These are phyloP conservation scores for Russula foetens DNA, from an alignment of 768 basidiomycete species.

Conservation along the genomic window DNA sequence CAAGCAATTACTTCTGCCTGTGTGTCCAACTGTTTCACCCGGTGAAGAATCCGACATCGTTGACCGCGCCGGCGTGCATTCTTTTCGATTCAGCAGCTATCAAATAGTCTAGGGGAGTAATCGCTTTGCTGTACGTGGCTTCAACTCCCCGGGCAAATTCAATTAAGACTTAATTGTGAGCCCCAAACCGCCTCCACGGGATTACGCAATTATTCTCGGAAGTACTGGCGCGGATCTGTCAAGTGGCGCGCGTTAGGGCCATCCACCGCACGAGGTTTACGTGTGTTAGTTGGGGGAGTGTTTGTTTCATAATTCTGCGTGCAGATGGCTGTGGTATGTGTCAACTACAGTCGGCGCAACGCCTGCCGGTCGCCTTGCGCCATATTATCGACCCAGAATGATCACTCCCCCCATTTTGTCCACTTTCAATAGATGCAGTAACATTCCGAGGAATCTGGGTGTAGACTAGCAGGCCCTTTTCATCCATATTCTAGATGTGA, in stretches of 20 bases:
- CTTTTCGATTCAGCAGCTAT: neutral
- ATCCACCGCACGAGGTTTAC: neutral
- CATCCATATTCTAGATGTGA: too few relatives aligned
- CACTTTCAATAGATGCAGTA: neutral
- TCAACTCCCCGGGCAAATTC: neutral
- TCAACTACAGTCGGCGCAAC: neutral
- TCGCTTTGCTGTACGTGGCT: neutral
- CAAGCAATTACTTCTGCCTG: neutral
- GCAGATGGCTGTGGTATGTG: neutral
- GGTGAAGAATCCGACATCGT: neutral
- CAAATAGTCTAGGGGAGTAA: neutral
- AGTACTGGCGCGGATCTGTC: neutral
- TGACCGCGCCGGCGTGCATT: neutral
- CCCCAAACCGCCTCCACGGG: neutral
- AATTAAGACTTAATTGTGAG: neutral
- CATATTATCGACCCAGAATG: neutral
- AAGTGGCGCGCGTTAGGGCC: neutral
- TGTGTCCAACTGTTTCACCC: neutral
- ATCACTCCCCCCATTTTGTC: neutral
- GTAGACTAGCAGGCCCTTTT: too few relatives aligned
- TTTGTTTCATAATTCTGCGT: neutral
- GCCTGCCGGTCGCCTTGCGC: neutral
- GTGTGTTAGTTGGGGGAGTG: neutral
- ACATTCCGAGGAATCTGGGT: neutral
- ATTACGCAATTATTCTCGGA: neutral